A percentile compares a stretch with the other conserved stretches of the same genome.
phyloP scores from a whole-genome alignment of 1,284 basidiomycete species.

The Hemileia vastatrix region DNA sequence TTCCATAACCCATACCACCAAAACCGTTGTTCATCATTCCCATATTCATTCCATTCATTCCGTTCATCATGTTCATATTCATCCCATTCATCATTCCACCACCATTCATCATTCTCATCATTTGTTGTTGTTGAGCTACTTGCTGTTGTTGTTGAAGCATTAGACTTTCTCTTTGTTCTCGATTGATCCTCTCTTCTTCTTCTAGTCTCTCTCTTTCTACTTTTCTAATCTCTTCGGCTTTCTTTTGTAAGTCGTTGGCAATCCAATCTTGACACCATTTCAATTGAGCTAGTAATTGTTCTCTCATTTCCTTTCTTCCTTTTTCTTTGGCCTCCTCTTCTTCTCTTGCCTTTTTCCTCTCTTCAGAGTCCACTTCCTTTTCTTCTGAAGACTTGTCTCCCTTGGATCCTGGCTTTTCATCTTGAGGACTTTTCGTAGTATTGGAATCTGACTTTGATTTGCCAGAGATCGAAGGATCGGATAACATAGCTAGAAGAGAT shows the following conservation, averaged over 20 bases:
- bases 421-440: not conserved
- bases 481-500: not conserved
- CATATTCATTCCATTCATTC: conserved; percentile 5
- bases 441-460: not conserved
- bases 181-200: not conserved
- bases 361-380: conserved; percentile 5
- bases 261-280: too few relatives aligned
- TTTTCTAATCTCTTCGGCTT: too few relatives aligned
- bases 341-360: not conserved
- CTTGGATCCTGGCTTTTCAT: not conserved
- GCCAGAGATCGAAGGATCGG: not conserved
- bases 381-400: not conserved
- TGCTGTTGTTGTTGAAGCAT: conserved; percentile 32
- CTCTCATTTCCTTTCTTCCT: too few relatives aligned
- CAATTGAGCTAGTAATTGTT: too few relatives aligned
- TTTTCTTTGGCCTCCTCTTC: too few relatives aligned
- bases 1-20: conserved; percentile 23
- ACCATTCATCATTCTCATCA: not conserved
- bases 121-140: conserved; percentile 1
- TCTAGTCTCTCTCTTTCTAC: too few relatives aligned
- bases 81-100: too few relatives aligned
- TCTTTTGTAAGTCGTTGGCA: too few relatives aligned
- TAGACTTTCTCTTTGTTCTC: conserved; percentile 32
- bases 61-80: conserved; percentile 7
- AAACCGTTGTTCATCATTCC: conserved; percentile 22